Percentiles rank a stretch among this genome's conserved stretches.
Evolutionary conservation across 106 monocot genomes (phyloP).

Genomic region (Hemerocallis citrina): DNA sequence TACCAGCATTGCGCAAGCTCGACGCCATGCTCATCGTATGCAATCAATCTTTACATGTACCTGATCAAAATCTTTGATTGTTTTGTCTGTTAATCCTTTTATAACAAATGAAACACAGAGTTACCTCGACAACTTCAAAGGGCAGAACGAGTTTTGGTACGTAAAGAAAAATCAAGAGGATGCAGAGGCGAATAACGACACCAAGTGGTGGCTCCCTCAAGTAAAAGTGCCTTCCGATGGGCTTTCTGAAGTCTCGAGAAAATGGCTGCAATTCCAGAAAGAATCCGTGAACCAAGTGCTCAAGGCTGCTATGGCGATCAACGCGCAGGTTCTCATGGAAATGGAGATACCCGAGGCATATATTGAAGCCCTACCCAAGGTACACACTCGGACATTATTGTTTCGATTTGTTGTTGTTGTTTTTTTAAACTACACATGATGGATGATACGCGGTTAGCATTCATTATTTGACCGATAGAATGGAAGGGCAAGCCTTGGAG

Average conservation of each 20-base stretch:
- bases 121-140: constrained; percentile 80
- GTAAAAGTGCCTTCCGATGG: constrained; percentile 49
- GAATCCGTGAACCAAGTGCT: constrained; percentile 54
- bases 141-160: constrained; percentile 82
- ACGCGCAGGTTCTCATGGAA: constrained; percentile 52
- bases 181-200: constrained; percentile 26
- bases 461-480: constrained; percentile 20
- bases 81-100: neutral
- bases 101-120: constrained; percentile 22
- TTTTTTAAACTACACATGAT: too few relatives aligned
- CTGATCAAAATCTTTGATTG: neutral
- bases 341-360: constrained; percentile 59
- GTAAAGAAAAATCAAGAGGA: constrained; percentile 27
- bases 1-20: constrained; percentile 75
- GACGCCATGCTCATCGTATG: constrained; percentile 89
- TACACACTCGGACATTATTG: neutral
- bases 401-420: too few relatives aligned
- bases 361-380: constrained; percentile 55
- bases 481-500: constrained; percentile 58
- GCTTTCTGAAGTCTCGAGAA: constrained; percentile 37
- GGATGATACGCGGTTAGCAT: neutral
- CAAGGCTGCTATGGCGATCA: constrained; percentile 64
- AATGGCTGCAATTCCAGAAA: constrained; percentile 49
- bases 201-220: constrained; percentile 59
- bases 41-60: neutral